Conservation (phyloP, 768 basidiomycete species). For the Serendipita sp. region DNA sequence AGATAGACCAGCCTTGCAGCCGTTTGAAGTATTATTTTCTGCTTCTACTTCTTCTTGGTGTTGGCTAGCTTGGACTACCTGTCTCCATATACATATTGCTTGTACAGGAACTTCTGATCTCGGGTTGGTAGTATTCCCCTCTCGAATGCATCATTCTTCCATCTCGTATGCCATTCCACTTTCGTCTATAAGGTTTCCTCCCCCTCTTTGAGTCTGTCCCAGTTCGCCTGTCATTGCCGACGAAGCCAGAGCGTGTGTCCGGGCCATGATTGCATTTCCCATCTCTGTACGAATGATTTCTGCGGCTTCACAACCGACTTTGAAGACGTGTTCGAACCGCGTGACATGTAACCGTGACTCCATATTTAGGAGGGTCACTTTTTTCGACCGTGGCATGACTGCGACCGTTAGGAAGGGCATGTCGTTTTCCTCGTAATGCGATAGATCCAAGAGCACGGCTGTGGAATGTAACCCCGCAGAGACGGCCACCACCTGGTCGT, state of each 20-base stretch:
- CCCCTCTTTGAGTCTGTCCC: neutral
- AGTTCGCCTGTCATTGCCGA: neutral
- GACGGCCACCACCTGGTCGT: slow-evolving; percentile 82
- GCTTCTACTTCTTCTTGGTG: too few species aligned
- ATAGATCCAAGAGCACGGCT: slow-evolving; percentile 72
- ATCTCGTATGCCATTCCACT: neutral
- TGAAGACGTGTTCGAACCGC: slow-evolving; percentile 19
- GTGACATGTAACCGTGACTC: slow-evolving; percentile 90
- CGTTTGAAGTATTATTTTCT: too few species aligned
- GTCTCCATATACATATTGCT: too few species aligned
- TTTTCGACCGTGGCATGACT: slow-evolving; percentile 70
- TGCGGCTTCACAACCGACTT: neutral
- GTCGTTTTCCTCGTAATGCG: slow-evolving; percentile 77
- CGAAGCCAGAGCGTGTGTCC: neutral
- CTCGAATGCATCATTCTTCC: neutral
- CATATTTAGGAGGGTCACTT: slow-evolving; percentile 77
- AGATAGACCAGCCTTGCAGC: too few species aligned
- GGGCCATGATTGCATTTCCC: neutral
- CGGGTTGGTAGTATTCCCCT: neutral
- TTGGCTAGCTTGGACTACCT: too few species aligned
- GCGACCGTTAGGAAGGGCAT: slow-evolving; percentile 80
- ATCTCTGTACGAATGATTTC: neutral
- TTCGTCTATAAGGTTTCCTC: neutral
- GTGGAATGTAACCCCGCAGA: slow-evolving; percentile 75
- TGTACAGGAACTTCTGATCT: too few species aligned